phyloP scores from a whole-genome alignment of 2,329 filamentous ascomycete species.

The Colletotrichum lupini region DNA sequence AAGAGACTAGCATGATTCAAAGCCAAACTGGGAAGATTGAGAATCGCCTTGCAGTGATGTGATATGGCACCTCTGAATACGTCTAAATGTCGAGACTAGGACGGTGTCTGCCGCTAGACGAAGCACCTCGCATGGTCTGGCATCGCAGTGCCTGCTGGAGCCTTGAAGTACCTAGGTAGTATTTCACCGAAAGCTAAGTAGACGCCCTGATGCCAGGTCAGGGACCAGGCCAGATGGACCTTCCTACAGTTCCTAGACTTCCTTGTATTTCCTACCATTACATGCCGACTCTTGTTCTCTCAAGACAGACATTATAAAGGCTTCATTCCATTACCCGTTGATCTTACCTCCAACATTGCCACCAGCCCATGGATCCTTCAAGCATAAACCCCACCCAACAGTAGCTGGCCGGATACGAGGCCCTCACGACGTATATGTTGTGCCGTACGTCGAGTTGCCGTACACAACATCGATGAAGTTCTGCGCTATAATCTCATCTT shows the following conservation, averaged over 20 bases:
- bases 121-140: background rate
- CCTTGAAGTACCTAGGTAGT: no score
- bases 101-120: background rate
- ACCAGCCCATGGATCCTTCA: background rate
- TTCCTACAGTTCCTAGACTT: background rate
- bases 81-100: no score
- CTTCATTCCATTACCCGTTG: background rate
- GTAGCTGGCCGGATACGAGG: background rate
- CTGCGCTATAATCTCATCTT: constrained; percentile 51
- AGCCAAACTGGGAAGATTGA: no score
- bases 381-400: background rate
- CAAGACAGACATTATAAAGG: background rate
- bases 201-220: background rate
- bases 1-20: no score
- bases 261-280: background rate
- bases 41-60: no score
- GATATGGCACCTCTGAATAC: no score
- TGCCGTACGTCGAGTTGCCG: constrained; percentile 54
- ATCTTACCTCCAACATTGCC: background rate
- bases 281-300: background rate
- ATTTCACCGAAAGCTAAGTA: background rate
- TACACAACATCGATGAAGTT: constrained; percentile 54
- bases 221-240: background rate
- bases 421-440: constrained; percentile 40
- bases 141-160: no score